Percentiles rank a stretch among this genome's conserved stretches.
Evolutionary conservation across 202 grass and related monocot genomes (phyloP).

Genomic region (Cymbopogon flexuosus): DNA sequence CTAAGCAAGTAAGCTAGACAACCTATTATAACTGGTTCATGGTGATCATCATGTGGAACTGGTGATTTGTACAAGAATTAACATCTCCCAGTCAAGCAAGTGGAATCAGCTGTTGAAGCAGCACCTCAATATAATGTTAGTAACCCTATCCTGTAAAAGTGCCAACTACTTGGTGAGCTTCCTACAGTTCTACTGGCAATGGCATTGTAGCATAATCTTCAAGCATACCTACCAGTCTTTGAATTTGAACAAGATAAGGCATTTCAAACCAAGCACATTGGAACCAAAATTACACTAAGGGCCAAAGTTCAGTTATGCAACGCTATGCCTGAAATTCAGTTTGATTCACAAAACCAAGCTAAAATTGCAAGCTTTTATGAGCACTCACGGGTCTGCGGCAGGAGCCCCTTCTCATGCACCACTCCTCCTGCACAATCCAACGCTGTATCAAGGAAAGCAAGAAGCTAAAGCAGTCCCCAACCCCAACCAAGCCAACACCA

Average conservation of each 20-base stretch:
- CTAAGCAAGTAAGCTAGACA: not conserved
- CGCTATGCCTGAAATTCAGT: not conserved
- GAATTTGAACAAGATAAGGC: not conserved
- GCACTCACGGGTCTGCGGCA: conserved; percentile 78
- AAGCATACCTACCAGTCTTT: not conserved
- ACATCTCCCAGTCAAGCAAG: not conserved
- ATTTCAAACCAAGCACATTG: not conserved
- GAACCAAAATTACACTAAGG: not conserved
- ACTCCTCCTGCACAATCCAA: conserved; percentile 50
- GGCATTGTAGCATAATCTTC: too few species aligned
- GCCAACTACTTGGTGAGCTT: not conserved
- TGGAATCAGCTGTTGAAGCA: not conserved
- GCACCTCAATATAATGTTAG: not conserved
- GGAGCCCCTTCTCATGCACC: conserved; percentile 85
- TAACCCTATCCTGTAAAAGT: not conserved
- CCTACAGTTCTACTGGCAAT: too few species aligned
- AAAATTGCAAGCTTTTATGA: not conserved
- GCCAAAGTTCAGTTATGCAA: not conserved
- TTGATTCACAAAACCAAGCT: not conserved
- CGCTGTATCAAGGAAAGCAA: not conserved
- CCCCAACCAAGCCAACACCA: not conserved
- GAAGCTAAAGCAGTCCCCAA: not conserved
- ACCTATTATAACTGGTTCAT: not conserved
- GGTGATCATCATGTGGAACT: not conserved
- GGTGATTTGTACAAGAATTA: not conserved